A percentile compares a stretch with the other conserved stretches of the same genome.
phyloP scores from a whole-genome alignment of 768 basidiomycete species.

The Lactarius indigo region DNA sequence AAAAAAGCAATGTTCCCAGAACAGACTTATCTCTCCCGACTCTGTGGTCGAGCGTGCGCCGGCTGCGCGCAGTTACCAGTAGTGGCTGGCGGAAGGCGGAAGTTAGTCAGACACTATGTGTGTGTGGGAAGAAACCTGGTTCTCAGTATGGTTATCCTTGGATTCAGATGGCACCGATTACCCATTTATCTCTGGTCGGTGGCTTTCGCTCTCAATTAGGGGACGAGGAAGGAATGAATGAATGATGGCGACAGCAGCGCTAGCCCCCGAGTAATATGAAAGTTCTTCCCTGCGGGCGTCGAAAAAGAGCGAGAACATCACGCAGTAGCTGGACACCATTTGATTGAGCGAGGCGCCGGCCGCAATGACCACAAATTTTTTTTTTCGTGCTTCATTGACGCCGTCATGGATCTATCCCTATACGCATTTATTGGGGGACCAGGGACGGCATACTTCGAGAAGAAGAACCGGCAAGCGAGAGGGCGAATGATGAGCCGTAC shows the following conservation, averaged over 20 bases:
- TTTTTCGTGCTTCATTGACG: background rate
- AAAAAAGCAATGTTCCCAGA: slow-evolving; percentile 16
- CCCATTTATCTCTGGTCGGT: background rate
- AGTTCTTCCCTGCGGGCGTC: background rate
- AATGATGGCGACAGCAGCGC: background rate
- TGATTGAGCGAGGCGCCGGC: background rate
- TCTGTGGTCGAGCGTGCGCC: slow-evolving; percentile 1
- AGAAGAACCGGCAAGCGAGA: background rate
- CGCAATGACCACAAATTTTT: background rate
- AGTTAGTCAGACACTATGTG: background rate
- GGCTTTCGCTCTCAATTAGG: background rate
- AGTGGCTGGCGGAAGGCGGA: slow-evolving; percentile 1
- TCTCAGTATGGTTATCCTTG: background rate
- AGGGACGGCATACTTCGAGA: background rate
- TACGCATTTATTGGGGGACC: background rate
- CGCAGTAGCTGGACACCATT: background rate
- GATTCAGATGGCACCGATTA: background rate
- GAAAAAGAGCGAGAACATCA: background rate
- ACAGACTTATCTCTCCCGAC: slow-evolving; percentile 13
- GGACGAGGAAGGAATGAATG: background rate
- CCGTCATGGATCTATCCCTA: background rate
- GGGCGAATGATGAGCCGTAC: background rate
- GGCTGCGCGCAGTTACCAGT: background rate
- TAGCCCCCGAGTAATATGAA: background rate
- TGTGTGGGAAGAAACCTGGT: slow-evolving; percentile 5